Evolutionary conservation across 352 stramenopile species (phyloP).

Genomic region (Phytophthora aleatoria): DNA sequence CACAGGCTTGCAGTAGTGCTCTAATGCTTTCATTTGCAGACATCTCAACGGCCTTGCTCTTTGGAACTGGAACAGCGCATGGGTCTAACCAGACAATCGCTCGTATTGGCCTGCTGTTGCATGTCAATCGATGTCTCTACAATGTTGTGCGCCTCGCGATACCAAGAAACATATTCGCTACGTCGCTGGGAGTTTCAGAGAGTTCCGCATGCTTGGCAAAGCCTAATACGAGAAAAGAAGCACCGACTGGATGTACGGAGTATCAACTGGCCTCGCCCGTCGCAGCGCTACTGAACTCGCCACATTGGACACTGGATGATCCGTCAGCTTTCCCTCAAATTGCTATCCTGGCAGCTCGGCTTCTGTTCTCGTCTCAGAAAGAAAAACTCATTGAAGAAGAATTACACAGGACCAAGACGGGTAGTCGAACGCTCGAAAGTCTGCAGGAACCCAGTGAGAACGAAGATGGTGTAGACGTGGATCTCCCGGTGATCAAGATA

Average conservation of each 20-base stretch:
- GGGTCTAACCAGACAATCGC: constrained; percentile 21
- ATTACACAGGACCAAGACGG: constrained; percentile 29
- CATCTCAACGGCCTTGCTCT: constrained; percentile 31
- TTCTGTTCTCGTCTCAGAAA: constrained; percentile 54
- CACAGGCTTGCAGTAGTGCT: constrained; percentile 21
- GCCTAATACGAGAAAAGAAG: neutral
- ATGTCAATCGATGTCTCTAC: constrained; percentile 53
- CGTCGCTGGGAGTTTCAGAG: constrained; percentile 6
- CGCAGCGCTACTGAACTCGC: constrained; percentile 31
- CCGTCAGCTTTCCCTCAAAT: constrained; percentile 27
- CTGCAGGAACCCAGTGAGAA: constrained; percentile 11
- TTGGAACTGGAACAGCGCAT: constrained; percentile 13
- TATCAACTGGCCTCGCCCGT: constrained; percentile 25
- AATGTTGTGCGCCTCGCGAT: constrained; percentile 45
- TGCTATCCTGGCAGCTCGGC: constrained; percentile 5
- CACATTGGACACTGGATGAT: constrained; percentile 30
- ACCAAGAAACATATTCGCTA: constrained; percentile 29
- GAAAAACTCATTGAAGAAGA: constrained; percentile 39
- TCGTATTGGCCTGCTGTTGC: constrained; percentile 44
- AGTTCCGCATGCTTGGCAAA: neutral
- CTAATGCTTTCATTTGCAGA: constrained; percentile 38
- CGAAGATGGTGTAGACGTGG: constrained; percentile 16
- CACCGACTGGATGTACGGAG: neutral
- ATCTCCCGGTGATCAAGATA: constrained; percentile 28
- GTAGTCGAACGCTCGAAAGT: constrained; percentile 12